phyloP scores from a whole-genome alignment of 441 rosid species.

The Corymbia calophylla region DNA sequence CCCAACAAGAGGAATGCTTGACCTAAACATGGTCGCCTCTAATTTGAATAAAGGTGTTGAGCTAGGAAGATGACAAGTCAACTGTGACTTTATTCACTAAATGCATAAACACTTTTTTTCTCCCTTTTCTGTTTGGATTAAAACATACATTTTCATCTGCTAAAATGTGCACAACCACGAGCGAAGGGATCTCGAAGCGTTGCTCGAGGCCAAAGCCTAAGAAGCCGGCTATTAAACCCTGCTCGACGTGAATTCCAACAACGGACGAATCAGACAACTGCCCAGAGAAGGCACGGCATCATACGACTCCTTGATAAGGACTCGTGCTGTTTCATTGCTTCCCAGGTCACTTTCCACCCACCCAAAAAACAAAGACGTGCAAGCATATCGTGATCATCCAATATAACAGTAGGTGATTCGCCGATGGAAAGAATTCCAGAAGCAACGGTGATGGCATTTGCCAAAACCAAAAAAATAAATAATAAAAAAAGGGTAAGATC shows the following conservation, averaged over 20 bases:
- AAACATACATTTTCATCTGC: neutral
- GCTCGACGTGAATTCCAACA: neutral
- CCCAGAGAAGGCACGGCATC: neutral
- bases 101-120: neutral
- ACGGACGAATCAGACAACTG: neutral
- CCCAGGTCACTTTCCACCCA: neutral
- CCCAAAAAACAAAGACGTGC: neutral
- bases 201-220: neutral
- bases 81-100: neutral
- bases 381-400: neutral
- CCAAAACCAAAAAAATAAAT: neutral
- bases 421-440: neutral
- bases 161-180: neutral
- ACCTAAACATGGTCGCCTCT: neutral
- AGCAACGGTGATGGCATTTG: neutral
- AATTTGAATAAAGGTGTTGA: neutral
- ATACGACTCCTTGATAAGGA: neutral
- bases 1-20: too few species aligned
- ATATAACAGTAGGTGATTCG: neutral
- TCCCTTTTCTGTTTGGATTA: neutral
- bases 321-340: neutral
- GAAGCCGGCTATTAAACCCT: neutral
- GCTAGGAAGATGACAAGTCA: neutral
- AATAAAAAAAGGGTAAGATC: neutral
- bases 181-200: neutral